Evolutionary conservation across 2,329 filamentous ascomycete genomes (phyloP).

Genomic region (Aspergillus niger): DNA sequence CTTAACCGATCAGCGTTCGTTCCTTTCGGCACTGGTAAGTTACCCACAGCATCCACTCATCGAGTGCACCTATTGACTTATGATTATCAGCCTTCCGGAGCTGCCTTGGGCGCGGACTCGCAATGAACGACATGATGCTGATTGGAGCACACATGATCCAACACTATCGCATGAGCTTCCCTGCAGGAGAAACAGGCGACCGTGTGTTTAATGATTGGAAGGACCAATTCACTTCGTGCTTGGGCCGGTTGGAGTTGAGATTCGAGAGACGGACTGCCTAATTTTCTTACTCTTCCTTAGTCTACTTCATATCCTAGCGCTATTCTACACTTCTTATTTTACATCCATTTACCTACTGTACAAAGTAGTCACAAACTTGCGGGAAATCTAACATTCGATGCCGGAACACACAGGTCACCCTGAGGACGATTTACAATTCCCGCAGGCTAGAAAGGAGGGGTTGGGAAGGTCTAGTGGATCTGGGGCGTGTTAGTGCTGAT

Average conservation of each 20-base stretch:
- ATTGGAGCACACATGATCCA: conserved; percentile 16
- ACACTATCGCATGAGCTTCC: conserved; percentile 17
- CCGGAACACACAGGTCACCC: too few species aligned
- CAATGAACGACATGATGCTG: conserved; percentile 22
- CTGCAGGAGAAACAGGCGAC: conserved; percentile 15
- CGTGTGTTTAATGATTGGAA: conserved; percentile 11
- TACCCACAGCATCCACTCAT: too few species aligned
- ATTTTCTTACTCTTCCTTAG: too few species aligned
- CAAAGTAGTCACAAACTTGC: too few species aligned
- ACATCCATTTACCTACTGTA: too few species aligned
- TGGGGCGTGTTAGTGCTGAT: too few species aligned
- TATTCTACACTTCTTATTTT: too few species aligned
- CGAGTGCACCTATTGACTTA: neutral
- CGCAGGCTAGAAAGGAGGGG: too few species aligned
- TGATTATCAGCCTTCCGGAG: conserved; percentile 12
- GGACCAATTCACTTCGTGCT: conserved; percentile 21
- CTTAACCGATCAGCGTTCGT: conserved; percentile 15
- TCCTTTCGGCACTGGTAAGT: conserved; percentile 22
- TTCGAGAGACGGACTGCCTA: conserved; percentile 3
- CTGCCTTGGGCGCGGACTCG: conserved; percentile 19
- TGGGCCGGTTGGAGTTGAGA: conserved; percentile 17
- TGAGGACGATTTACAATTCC: too few species aligned
- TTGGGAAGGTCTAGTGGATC: too few species aligned
- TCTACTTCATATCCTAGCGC: too few species aligned
- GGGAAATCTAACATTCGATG: too few species aligned